A percentile compares a stretch with the other conserved stretches of the same genome.
Evolutionary conservation across 2,329 filamentous ascomycete species (phyloP).

Genomic region (Sarocladium brachiariae): DNA sequence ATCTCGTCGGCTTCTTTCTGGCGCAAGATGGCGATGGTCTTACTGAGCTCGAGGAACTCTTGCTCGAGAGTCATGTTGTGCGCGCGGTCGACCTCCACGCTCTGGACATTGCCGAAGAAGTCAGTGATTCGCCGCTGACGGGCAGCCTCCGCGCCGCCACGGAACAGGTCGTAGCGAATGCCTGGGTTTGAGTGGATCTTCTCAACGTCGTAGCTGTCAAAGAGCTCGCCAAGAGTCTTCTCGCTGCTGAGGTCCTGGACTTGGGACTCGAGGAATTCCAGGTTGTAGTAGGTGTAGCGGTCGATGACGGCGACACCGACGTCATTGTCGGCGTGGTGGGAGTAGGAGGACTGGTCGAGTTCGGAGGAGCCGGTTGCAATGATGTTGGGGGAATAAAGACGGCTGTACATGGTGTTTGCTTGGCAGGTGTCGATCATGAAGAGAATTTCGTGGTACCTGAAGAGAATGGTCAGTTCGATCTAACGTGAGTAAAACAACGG

Average conservation of each 20-base stretch:
- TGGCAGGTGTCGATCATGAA: slow-evolving; percentile 99
- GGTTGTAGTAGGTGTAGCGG: slow-evolving; percentile 96
- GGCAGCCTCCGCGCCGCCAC: slow-evolving; percentile 70
- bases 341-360: slow-evolving; percentile 93
- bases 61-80: slow-evolving; percentile 56
- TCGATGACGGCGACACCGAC: slow-evolving; percentile 98
- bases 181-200: slow-evolving; percentile 94
- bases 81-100: slow-evolving; percentile 75
- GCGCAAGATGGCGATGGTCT: slow-evolving; percentile 51
- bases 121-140: slow-evolving; percentile 82
- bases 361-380: slow-evolving; percentile 96
- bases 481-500: no score
- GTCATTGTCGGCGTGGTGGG: slow-evolving; percentile 95
- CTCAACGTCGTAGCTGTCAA: slow-evolving; percentile 89
- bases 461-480: background rate
- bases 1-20: slow-evolving; percentile 38
- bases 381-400: slow-evolving; percentile 97
- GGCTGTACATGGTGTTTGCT: slow-evolving; percentile 98
- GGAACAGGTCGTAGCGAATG: slow-evolving; percentile 91
- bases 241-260: slow-evolving; percentile 81
- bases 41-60: slow-evolving; percentile 71
- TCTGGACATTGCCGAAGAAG: slow-evolving; percentile 98
- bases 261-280: slow-evolving; percentile 90
- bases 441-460: slow-evolving; percentile 86
- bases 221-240: slow-evolving; percentile 85